phyloP scores from a whole-genome alignment of 345 rosid genomes.

The Microcos paniculata region DNA sequence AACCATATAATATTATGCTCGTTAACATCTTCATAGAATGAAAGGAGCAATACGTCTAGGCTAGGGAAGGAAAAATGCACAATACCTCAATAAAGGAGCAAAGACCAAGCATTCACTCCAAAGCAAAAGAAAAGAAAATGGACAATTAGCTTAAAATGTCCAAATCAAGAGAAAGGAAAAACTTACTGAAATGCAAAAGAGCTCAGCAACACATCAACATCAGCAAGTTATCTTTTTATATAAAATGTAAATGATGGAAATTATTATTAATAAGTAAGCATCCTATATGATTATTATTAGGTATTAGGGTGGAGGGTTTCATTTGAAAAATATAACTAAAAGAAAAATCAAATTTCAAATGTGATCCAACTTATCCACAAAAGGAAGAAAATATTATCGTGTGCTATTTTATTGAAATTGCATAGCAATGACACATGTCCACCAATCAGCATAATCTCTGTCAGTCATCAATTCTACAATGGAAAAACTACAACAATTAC shows the following conservation, averaged over 20 bases:
- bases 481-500: constrained; percentile 51
- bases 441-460: constrained; percentile 43
- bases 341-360: background rate
- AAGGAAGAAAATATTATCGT: constrained; percentile 10
- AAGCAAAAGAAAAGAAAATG: background rate
- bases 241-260: background rate
- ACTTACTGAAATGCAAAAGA: background rate
- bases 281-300: background rate
- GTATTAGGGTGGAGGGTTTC: background rate
- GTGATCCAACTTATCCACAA: background rate
- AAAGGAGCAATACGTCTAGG: background rate
- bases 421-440: constrained; percentile 44
- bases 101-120: background rate
- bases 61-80: background rate
- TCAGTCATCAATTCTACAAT: constrained; percentile 40
- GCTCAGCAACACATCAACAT: no score
- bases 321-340: background rate
- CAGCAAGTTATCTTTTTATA: no score
- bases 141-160: constrained; percentile 2
- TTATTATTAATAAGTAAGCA: background rate
- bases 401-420: constrained; percentile 42
- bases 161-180: background rate
- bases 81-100: background rate
- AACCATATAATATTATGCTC: background rate
- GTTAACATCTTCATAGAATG: no score